These are phyloP conservation scores for Ustanciosporium gigantosporum DNA, from an alignment of 1,284 basidiomycete genomes.

Conservation along the genomic window DNA sequence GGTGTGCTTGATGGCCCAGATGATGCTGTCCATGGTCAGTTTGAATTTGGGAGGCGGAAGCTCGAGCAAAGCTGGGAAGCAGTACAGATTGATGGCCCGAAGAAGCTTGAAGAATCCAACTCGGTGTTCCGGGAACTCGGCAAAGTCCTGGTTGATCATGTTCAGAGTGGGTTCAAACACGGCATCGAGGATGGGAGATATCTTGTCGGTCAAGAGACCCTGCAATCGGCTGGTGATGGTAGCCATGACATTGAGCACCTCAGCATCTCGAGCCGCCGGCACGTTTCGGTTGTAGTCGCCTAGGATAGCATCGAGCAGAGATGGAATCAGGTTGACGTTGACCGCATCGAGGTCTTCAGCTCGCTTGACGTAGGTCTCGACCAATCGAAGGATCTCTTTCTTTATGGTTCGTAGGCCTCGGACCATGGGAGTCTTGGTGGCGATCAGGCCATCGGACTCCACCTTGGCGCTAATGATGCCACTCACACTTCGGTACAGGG, in stretches of 20 bases:
- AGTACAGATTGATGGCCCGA: slow-evolving; percentile 87
- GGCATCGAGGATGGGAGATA: slow-evolving; percentile 92
- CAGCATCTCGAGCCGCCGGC: slow-evolving; percentile 89
- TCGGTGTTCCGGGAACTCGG: slow-evolving; percentile 97
- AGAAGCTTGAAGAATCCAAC: slow-evolving; percentile 96
- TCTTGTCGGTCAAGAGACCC: slow-evolving; percentile 78
- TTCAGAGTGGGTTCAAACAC: slow-evolving; percentile 95
- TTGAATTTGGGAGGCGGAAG: slow-evolving; percentile 93
- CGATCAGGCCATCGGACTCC: slow-evolving; percentile 75
- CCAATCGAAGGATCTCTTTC: slow-evolving; percentile 92
- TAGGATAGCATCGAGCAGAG: slow-evolving; percentile 91
- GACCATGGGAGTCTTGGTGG: slow-evolving; percentile 96
- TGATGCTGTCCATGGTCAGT: slow-evolving; percentile 95
- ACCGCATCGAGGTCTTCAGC: slow-evolving; percentile 94
- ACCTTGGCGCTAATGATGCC: slow-evolving; percentile 96
- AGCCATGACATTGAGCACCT: slow-evolving; percentile 96
- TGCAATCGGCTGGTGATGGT: slow-evolving; percentile 73
- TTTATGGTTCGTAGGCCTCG: slow-evolving; percentile 93
- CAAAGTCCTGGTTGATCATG: slow-evolving; percentile 99
- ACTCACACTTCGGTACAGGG: slow-evolving; percentile 94
- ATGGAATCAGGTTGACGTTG: slow-evolving; percentile 89
- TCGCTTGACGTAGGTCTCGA: slow-evolving; percentile 96
- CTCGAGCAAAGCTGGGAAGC: slow-evolving; percentile 92
- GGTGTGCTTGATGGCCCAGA: slow-evolving; percentile 99
- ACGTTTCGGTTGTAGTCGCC: slow-evolving; percentile 96